These are phyloP conservation scores for Paramecium pentaurelia DNA, from an alignment of 73 alveolate genomes.

Conservation along the genomic window DNA sequence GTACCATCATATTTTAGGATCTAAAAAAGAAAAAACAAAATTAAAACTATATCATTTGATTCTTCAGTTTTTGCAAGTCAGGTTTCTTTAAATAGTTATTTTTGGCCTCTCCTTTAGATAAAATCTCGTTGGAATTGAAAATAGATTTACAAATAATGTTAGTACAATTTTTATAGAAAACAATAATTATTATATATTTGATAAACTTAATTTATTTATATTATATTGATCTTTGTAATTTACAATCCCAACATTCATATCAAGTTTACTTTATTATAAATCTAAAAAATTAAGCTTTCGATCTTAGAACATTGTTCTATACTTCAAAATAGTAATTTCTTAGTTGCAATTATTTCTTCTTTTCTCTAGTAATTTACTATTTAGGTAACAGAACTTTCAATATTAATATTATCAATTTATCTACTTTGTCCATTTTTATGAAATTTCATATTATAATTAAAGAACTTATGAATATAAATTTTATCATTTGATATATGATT, in stretches of 20 bases:
- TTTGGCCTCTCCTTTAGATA: not conserved
- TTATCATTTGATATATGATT: conserved; percentile 80
- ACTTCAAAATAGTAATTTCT: not conserved
- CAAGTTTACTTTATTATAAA: not conserved
- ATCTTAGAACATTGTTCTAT: not conserved
- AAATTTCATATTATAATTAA: not conserved
- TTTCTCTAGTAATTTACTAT: not conserved
- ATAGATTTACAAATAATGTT: not conserved
- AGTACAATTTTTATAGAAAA: not conserved
- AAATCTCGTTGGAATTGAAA: conserved; percentile 16
- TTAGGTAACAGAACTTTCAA: not conserved
- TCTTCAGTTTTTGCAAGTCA: conserved; percentile 25
- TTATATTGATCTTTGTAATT: not conserved
- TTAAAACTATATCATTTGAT: not conserved
- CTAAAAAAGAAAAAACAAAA: not conserved
- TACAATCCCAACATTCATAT: not conserved
- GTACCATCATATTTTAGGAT: conserved; percentile 35
- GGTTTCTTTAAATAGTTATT: conserved; percentile 14
- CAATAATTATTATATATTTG: not conserved
- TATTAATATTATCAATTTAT: not conserved
- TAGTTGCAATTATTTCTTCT: not conserved
- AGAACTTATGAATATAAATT: conserved; percentile 79
- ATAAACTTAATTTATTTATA: not conserved
- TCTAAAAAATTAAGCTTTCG: not conserved
- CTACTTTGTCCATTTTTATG: not conserved